Evolutionary conservation across 2,329 filamentous ascomycete genomes (phyloP), one percentile per base, ranked within the genome.

Genomic region (Diaporthe nobilis): DNA sequence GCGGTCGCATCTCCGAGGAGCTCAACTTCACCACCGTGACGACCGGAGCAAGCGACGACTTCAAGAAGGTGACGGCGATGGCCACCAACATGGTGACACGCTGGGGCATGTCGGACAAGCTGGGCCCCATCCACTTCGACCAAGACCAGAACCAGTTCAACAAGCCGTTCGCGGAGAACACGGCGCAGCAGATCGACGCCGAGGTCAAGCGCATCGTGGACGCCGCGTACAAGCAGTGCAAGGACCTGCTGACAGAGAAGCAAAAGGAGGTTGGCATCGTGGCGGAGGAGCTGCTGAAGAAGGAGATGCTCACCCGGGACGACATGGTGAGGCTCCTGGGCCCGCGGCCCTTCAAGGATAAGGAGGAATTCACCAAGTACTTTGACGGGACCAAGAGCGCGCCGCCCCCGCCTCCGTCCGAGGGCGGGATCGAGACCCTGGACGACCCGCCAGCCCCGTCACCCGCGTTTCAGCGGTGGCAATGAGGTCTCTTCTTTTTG

Each of bases 71-170:
- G 55, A 98, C 97, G 3, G 91, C 93, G 74, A 96, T 98, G 94
- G 97, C 97, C 4, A 97, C 94, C 25, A 93, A 94, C 77, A 99
- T 99, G 97, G 97, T 99, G 42, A 99, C 96, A n/a, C 95, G 98
- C 84, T 99, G 95, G 93, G 97, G 97, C 79, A 99, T 99, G 97
- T 97, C 94, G 55, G 91, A 94, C 79, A 97, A 98, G 87, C 93
- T 99, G 63, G 96, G 96, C 42, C 96, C 96, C 78, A 89, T 99
- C 78, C 94, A 97, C 88, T 99, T 96, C 85, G 94, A 97, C 81
- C 94, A 94, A 82, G 90, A 95, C 81, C 90, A 94, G 78, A 94
- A 94, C 83, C 92, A 94, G 82, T 86, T 98, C 76, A 93, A 96
- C 83, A 99, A 99, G 88, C 97, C 97, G 0, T 99, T 98, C 86